Conservation (phyloP, 768 basidiomycete species). For the Tricholoma sp. region DNA sequence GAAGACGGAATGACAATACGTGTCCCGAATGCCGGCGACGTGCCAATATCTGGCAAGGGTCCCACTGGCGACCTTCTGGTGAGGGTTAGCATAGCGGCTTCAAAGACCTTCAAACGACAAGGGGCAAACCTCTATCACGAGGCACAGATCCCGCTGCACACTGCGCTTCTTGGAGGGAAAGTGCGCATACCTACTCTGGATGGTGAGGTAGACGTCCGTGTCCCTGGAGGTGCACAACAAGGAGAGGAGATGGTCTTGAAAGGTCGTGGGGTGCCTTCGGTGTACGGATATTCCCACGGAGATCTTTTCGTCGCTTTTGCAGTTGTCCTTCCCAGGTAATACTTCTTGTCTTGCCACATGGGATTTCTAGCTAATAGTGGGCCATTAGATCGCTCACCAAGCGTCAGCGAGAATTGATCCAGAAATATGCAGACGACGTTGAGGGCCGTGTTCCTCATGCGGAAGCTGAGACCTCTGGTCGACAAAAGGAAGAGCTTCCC, state of each 20-base stretch:
- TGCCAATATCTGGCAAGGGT: slow-evolving; percentile 75
- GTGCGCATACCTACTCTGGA: slow-evolving; percentile 93
- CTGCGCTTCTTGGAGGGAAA: slow-evolving; percentile 88
- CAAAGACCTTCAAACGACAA: slow-evolving; percentile 84
- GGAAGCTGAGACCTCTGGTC: slow-evolving; percentile 15
- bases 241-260: slow-evolving; percentile 96
- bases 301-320: slow-evolving; percentile 89
- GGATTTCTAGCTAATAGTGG: slow-evolving; percentile 6
- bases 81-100: slow-evolving; percentile 77
- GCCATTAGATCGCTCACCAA: slow-evolving; percentile 66
- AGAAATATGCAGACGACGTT: slow-evolving; percentile 90
- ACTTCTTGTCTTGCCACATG: neutral
- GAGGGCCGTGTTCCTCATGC: slow-evolving; percentile 48
- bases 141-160: slow-evolving; percentile 85
- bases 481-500: slow-evolving; percentile 2
- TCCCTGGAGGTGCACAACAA: slow-evolving; percentile 91
- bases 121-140: slow-evolving; percentile 89
- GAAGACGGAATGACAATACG: slow-evolving; percentile 94
- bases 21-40: slow-evolving; percentile 78
- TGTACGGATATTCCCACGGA: slow-evolving; percentile 59
- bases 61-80: slow-evolving; percentile 81
- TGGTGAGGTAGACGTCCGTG: slow-evolving; percentile 90
- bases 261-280: slow-evolving; percentile 71
- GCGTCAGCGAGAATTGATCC: slow-evolving; percentile 81
- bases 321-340: slow-evolving; percentile 86